Base-by-base conservation (phyloP, 2,329 filamentous ascomycete species). In the Berkeleyomyces rouxiae region DNA sequence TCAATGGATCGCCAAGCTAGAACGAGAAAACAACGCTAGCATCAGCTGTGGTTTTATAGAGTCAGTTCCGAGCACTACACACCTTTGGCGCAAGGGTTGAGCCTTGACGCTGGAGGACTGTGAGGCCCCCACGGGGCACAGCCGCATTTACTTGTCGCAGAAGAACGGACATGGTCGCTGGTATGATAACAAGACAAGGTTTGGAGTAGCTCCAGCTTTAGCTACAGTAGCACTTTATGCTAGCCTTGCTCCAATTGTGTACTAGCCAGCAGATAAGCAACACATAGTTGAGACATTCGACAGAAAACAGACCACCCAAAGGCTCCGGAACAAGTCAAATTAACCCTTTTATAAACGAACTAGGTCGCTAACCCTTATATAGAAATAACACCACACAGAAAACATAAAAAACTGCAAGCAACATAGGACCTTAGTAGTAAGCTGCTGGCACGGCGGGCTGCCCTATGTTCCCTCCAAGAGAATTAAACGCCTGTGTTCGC, bases 1-100 rank as follows among this genome's bases (percentile, higher is more conserved):
- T 81, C 33, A 86, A 88, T 43, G 82, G 82, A 68, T 92, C 88
- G 70, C 84, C 88, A 70, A 92, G 82, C 85, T 90, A 59, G 31
- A 42, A n/a, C 43, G 16, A 33, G 2, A 16, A 13, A 33, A 31
- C 40, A 9, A 42, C 39, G 33, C 33, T 49, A 49, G 31, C 10
- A 16, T 58, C 33, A 46, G 36, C 16, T 16, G 37, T 44, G 6
- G 36, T 2, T n/a, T 31, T 13, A 42, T 13, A 42, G 36, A n/a
- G 3, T 57, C 4, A 10, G 16, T 13, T 11, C 7, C 23, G n/a
- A 11, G 11, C n/a, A 57, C 11, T 9, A 65, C 65, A 2, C 66
- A 74, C 62, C 58, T 61, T 64, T 23, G 62, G 62, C 16, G 61
- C 47, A n/a, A 64, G 31, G 13, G 23, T 58, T n/a, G 62, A 64